These are phyloP conservation scores for Bipolaris victoriae DNA, from an alignment of 2,329 filamentous ascomycete species.

Conservation along the genomic window DNA sequence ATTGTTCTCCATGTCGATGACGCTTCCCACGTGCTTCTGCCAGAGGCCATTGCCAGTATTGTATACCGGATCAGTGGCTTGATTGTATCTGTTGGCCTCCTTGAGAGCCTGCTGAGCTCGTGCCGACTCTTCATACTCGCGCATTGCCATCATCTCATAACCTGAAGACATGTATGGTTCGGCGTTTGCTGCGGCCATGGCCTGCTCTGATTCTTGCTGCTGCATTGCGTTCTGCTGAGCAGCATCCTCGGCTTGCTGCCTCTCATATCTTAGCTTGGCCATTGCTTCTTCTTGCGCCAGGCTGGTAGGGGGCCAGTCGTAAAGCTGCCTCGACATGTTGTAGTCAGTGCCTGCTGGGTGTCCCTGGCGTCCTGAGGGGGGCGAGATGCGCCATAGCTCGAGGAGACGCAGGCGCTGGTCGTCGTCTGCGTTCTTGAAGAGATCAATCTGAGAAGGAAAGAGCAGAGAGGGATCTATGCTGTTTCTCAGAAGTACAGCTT, in stretches of 20 bases:
- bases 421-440: slow-evolving; percentile 77
- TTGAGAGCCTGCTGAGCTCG: slow-evolving; percentile 35
- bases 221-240: slow-evolving; percentile 39
- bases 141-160: slow-evolving; percentile 72
- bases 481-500: slow-evolving; percentile 67
- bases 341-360: slow-evolving; percentile 53
- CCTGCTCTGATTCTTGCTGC: slow-evolving; percentile 31
- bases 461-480: slow-evolving; percentile 73
- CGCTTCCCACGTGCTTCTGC: slow-evolving; percentile 53
- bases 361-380: slow-evolving; percentile 58
- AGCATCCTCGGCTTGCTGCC: slow-evolving; percentile 40
- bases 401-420: slow-evolving; percentile 76
- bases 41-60: slow-evolving; percentile 53
- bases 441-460: slow-evolving; percentile 74
- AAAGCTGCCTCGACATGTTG: slow-evolving; percentile 48
- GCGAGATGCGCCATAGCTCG: slow-evolving; percentile 84
- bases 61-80: slow-evolving; percentile 74
- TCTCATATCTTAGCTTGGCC: slow-evolving; percentile 66
- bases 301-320: slow-evolving; percentile 62
- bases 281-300: slow-evolving; percentile 62
- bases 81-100: slow-evolving; percentile 56
- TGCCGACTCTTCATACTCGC: slow-evolving; percentile 65
- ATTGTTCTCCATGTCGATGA: slow-evolving; percentile 67
- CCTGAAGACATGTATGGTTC: slow-evolving; percentile 87
- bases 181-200: slow-evolving; percentile 48